Conservation (phyloP, 106 monocot genomes). For the Xerophyta viscosa region DNA sequence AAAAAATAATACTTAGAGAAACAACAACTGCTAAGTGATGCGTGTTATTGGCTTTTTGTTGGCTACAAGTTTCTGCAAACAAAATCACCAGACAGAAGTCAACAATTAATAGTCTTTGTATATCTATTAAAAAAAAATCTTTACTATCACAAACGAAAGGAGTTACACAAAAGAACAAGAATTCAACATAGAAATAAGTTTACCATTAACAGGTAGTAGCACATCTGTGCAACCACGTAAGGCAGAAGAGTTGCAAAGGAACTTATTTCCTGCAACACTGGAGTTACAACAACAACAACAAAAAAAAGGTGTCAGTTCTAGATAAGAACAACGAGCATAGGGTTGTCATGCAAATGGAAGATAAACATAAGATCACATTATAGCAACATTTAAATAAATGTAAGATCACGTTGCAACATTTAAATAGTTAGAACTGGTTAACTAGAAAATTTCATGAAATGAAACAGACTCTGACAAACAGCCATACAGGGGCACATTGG, state of each 20-base stretch:
- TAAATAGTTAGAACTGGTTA: no score
- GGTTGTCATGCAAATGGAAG: no score
- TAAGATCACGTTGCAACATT: no score
- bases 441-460: no score
- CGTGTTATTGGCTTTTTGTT: constrained; percentile 16
- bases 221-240: constrained; percentile 56
- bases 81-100: neutral
- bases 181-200: no score
- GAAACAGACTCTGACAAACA: no score
- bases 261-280: constrained; percentile 84
- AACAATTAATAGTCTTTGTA: neutral
- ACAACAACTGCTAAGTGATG: constrained; percentile 48
- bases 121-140: neutral
- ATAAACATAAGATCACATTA: no score
- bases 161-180: no score
- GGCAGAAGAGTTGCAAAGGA: constrained; percentile 68
- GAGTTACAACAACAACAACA: constrained; percentile 2
- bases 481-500: no score
- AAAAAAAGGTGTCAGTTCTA: no score
- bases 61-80: constrained; percentile 36
- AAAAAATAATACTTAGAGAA: constrained; percentile 34
- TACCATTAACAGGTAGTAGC: constrained; percentile 44
- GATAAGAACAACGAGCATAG: no score
- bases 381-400: no score
- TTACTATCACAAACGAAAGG: neutral